Evolutionary conservation across 345 rosid species (phyloP).

Genomic region (Acer campestre): DNA sequence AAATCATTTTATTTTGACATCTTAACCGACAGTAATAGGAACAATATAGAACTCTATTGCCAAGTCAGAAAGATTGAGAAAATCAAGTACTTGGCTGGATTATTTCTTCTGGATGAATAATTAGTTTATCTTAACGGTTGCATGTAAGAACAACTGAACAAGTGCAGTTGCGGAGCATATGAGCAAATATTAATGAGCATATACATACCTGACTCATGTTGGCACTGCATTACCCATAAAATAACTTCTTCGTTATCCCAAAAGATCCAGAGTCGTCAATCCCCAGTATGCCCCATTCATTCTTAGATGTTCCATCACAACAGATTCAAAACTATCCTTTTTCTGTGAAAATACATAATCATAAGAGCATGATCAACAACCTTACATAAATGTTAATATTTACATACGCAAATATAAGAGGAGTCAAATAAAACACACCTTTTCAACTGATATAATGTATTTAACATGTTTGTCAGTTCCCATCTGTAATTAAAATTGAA

Average conservation of each 20-base stretch:
- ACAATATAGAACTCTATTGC: not conserved
- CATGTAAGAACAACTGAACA: constrained; percentile 1
- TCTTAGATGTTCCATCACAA: constrained; percentile 89
- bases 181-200: not conserved
- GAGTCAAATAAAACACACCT: constrained; percentile 38
- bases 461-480: constrained; percentile 62
- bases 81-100: not conserved
- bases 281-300: constrained; percentile 97
- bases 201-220: constrained; percentile 67
- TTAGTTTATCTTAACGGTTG: not conserved
- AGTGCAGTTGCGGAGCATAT: not conserved
- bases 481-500: constrained; percentile 42
- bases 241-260: constrained; percentile 68
- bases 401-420: not conserved
- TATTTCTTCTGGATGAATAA: not conserved
- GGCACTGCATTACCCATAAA: constrained; percentile 80
- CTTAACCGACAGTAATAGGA: not conserved
- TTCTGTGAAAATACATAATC: constrained; percentile 33
- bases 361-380: not conserved
- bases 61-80: too few relatives aligned
- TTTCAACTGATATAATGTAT: constrained; percentile 68
- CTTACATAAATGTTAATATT: not conserved
- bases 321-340: constrained; percentile 82
- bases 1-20: not conserved
- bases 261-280: constrained; percentile 71